Conservation (phyloP, 257 asterid species). For the Solanum ossicruentum region DNA sequence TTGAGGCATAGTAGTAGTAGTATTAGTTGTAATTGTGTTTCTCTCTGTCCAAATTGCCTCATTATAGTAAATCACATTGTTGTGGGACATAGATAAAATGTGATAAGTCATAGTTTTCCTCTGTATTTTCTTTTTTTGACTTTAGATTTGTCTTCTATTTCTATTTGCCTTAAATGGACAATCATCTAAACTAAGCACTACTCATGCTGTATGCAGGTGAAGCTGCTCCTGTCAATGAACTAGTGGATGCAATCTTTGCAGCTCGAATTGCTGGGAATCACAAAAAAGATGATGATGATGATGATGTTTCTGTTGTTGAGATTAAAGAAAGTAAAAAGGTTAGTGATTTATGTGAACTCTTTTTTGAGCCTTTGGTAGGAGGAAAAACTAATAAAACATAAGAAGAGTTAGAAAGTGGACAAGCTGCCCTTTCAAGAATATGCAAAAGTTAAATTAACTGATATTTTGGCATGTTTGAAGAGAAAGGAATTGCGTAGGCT, state of each 20-base stretch:
- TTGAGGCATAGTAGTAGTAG: neutral
- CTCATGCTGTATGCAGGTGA: slow-evolving; percentile 37
- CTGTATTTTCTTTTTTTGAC: neutral
- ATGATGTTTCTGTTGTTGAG: slow-evolving; percentile 15
- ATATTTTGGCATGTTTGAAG: neutral
- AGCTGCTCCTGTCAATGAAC: slow-evolving; percentile 45
- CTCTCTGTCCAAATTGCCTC: neutral
- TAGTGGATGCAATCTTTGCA: slow-evolving; percentile 78
- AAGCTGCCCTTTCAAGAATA: neutral
- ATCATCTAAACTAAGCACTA: neutral
- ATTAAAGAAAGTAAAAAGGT: slow-evolving; percentile 44
- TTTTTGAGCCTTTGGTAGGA: neutral
- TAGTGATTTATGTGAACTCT: neutral
- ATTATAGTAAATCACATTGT: neutral
- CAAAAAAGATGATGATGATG: slow-evolving; percentile 31
- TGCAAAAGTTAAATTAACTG: neutral
- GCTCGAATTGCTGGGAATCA: slow-evolving; percentile 59
- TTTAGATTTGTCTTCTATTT: neutral
- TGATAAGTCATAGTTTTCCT: neutral
- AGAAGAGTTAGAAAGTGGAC: neutral
- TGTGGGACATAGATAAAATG: neutral
- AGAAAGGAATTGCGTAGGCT: neutral
- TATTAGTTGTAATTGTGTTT: neutral
- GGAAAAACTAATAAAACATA: neutral
- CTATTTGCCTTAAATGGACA: neutral